A percentile compares a stretch with the other conserved stretches of the same genome.
Conservation (phyloP, 768 basidiomycete species). For the Amanita pallidorosea region DNA sequence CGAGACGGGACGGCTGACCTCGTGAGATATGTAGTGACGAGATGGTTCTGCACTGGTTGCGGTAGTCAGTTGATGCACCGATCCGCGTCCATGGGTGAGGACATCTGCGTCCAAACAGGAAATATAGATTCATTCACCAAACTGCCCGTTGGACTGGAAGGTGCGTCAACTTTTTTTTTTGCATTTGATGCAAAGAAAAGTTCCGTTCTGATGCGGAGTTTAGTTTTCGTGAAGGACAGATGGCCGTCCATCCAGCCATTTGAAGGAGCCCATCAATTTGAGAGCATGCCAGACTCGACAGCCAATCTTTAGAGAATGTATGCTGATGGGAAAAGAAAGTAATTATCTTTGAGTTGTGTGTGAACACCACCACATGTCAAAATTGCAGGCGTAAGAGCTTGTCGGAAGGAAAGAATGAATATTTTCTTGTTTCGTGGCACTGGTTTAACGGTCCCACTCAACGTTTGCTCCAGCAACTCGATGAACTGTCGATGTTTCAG, state of each 20-base stretch:
- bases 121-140: slow-evolving; percentile 7
- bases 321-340: no score
- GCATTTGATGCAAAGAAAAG: background rate
- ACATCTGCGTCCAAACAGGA: slow-evolving; percentile 6
- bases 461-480: no score
- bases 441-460: no score
- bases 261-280: slow-evolving; percentile 1
- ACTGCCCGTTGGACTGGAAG: slow-evolving; percentile 6
- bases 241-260: background rate
- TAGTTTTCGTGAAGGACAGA: slow-evolving; percentile 6
- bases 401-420: no score
- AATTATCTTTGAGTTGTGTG: no score
- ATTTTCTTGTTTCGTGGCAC: no score
- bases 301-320: no score
- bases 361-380: no score
- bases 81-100: background rate
- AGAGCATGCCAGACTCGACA: background rate
- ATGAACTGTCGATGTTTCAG: no score
- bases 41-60: slow-evolving; percentile 9
- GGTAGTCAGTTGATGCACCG: slow-evolving; percentile 6
- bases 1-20: background rate
- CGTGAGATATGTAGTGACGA: background rate
- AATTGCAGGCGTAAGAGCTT: no score
- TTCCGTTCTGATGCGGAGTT: background rate
- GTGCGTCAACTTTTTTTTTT: background rate